Conservation (phyloP, 352 stramenopile species). For the Lagenidium sp. region DNA sequence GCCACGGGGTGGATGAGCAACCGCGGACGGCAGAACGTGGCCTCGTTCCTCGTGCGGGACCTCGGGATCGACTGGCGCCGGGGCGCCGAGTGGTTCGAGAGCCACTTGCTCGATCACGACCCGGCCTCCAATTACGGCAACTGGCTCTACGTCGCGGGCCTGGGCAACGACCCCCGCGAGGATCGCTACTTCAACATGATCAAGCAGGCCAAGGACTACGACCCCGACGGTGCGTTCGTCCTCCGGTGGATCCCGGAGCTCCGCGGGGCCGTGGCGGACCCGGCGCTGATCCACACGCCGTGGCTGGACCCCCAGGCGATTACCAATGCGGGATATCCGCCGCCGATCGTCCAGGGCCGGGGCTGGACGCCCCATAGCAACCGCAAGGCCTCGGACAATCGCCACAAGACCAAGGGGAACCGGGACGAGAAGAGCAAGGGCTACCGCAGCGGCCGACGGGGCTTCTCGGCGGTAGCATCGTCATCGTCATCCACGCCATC, state of each 20-base stretch:
- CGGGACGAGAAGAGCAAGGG: conserved; percentile 12
- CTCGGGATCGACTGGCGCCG: conserved; percentile 6
- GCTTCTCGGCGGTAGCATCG: too few relatives aligned
- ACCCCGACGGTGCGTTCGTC: conserved; percentile 6
- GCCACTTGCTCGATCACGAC: conserved; percentile 9
- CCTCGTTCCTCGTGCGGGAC: conserved; percentile 8
- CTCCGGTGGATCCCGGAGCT: conserved; percentile 9
- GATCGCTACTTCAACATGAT: conserved; percentile 14
- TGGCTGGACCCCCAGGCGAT: conserved; percentile 4
- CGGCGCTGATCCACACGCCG: conserved; percentile 6
- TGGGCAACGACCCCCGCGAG: conserved; percentile 8
- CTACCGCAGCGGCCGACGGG: conserved; percentile 7
- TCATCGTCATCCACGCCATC: too few relatives aligned
- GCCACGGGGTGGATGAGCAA: conserved; percentile 10
- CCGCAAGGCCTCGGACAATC: conserved; percentile 1
- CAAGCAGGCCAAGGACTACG: conserved; percentile 15
- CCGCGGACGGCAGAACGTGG: conserved; percentile 8
- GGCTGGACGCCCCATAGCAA: conserved; percentile 6
- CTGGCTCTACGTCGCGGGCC: conserved; percentile 8
- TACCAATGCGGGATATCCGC: too few relatives aligned
- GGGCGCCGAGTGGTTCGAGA: conserved; percentile 12
- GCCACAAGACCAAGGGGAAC: conserved; percentile 8
- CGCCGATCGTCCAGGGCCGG: conserved; percentile 5
- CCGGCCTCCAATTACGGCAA: conserved; percentile 11
- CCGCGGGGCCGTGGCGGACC: conserved; percentile 1